Evolutionary conservation across 2,329 filamentous ascomycete genomes (phyloP).

Genomic region (Aspergillus sp.): DNA sequence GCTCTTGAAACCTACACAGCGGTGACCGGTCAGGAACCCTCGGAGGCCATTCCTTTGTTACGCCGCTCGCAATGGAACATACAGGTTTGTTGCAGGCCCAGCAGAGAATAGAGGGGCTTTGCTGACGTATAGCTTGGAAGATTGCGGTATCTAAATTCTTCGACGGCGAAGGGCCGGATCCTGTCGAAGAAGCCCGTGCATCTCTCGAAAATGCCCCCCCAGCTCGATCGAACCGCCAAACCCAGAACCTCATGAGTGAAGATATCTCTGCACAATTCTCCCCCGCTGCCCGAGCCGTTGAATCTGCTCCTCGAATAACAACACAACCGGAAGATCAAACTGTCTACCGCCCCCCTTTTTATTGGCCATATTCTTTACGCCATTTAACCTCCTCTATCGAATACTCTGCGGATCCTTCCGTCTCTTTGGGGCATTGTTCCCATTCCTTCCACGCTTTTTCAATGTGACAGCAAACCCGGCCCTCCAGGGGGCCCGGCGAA

Average conservation of each 20-base stretch:
- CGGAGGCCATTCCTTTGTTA: slow-evolving; percentile 73
- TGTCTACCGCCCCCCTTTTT: slow-evolving; percentile 68
- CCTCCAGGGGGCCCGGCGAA: slow-evolving; percentile 41
- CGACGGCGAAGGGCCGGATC: slow-evolving; percentile 85
- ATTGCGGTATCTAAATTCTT: slow-evolving; percentile 98
- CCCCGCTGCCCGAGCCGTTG: slow-evolving; percentile 44
- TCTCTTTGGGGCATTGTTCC: slow-evolving; percentile 71
- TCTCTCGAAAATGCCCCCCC: slow-evolving; percentile 56
- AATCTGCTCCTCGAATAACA: slow-evolving; percentile 77
- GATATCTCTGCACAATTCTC: slow-evolving; percentile 29
- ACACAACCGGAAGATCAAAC: slow-evolving; percentile 65
- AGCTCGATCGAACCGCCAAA: slow-evolving; percentile 57
- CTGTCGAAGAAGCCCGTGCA: slow-evolving; percentile 69
- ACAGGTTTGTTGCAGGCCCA: slow-evolving; percentile 50
- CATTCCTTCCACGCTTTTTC: slow-evolving; percentile 68
- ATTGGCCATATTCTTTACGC: slow-evolving; percentile 72
- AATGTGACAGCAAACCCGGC: slow-evolving; percentile 45
- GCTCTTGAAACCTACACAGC: slow-evolving; percentile 83
- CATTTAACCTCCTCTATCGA: slow-evolving; percentile 73
- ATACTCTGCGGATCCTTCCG: slow-evolving; percentile 64
- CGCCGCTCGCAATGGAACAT: slow-evolving; percentile 94
- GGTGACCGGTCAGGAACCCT: slow-evolving; percentile 77
- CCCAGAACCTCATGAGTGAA: slow-evolving; percentile 64
- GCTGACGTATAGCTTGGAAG: slow-evolving; percentile 41
- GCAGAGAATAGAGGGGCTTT: not conserved